Conservation (phyloP, 345 rosid species). For the Dovyalis caffra region DNA sequence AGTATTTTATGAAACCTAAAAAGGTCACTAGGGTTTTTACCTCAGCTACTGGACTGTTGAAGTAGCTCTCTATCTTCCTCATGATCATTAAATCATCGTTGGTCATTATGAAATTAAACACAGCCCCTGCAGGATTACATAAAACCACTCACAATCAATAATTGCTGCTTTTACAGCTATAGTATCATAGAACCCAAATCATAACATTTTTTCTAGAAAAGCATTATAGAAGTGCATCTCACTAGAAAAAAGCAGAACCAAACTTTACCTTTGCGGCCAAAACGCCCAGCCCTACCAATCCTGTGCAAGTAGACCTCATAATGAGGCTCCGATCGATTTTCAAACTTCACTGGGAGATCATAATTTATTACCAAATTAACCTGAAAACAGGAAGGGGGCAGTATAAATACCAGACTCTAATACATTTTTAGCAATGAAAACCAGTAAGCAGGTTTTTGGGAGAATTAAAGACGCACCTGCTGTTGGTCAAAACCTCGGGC, state of each 20-base stretch:
- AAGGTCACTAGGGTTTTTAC: constrained; percentile 28
- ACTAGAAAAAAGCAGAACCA: neutral
- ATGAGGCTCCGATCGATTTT: constrained; percentile 56
- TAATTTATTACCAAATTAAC: constrained; percentile 86
- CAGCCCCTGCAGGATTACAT: constrained; percentile 61
- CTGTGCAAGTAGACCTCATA: constrained; percentile 93
- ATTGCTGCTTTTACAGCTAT: neutral
- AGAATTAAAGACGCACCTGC: constrained; percentile 41
- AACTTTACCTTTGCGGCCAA: constrained; percentile 77
- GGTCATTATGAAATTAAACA: constrained; percentile 66
- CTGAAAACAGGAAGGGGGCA: constrained; percentile 30
- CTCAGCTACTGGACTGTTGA: constrained; percentile 44
- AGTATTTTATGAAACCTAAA: neutral
- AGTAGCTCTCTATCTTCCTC: constrained; percentile 74
- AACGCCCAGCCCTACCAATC: constrained; percentile 96
- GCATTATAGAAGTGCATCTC: neutral
- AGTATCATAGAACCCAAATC: neutral
- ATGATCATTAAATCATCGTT: constrained; percentile 49
- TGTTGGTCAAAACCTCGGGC: constrained; percentile 96
- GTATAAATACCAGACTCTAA: neutral
- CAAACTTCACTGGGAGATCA: constrained; percentile 70
- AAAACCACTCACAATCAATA: constrained; percentile 6
- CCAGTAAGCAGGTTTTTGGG: constrained; percentile 1
- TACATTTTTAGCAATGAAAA: no score
- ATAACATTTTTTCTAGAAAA: neutral